Conservation (phyloP, 1,284 basidiomycete species). For the Leccinum holopus region DNA sequence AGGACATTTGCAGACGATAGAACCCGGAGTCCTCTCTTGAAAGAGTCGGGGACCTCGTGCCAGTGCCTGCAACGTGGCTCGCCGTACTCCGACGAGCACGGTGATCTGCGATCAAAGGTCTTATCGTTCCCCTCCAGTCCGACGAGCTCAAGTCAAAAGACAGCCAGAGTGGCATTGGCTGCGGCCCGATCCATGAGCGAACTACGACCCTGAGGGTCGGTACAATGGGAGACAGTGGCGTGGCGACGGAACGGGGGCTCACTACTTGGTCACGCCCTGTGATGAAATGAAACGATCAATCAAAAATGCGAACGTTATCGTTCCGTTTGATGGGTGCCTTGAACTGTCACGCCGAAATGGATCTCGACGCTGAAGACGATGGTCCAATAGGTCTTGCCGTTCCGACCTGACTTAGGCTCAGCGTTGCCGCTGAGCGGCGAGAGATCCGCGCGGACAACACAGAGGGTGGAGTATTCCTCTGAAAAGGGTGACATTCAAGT, state of each 20-base stretch:
- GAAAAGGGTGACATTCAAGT: conserved; percentile 1
- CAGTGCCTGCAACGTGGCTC: not conserved
- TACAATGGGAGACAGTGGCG: not conserved
- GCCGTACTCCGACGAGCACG: not conserved
- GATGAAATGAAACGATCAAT: conserved; percentile 9
- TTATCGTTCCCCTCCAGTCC: not conserved
- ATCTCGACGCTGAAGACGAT: conserved; percentile 80
- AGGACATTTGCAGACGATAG: too few relatives aligned
- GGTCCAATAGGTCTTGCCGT: conserved; percentile 72
- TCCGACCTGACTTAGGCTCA: conserved; percentile 58
- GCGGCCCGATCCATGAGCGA: not conserved
- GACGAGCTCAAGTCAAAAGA: not conserved
- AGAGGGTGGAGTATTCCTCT: conserved; percentile 74
- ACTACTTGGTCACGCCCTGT: conserved; percentile 66
- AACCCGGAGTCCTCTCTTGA: too few relatives aligned
- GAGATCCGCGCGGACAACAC: conserved; percentile 72
- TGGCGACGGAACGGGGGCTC: conserved; percentile 36
- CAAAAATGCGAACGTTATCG: conserved; percentile 53
- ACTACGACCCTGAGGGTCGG: conserved; percentile 3
- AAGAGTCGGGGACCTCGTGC: too few relatives aligned
- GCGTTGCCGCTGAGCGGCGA: conserved; percentile 68
- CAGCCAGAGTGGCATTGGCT: not conserved
- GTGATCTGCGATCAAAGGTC: too few relatives aligned
- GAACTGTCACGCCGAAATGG: conserved; percentile 78
- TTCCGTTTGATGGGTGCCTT: conserved; percentile 77